Evolutionary conservation across 495 filamentous ascomycete species (phyloP).

Genomic region (Aspergillus saccharolyticus): DNA sequence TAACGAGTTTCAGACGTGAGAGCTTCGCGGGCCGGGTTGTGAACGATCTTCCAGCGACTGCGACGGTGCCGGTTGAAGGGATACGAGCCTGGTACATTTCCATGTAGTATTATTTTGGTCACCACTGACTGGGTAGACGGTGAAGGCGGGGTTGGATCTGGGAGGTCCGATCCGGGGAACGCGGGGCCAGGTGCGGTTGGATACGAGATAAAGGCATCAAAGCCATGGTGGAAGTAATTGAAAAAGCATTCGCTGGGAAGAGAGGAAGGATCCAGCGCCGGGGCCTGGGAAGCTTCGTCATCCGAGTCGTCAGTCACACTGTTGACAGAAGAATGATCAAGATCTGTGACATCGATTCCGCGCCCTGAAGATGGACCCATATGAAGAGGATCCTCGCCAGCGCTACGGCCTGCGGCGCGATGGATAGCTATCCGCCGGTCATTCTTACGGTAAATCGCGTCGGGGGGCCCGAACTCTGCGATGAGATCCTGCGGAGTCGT

Average conservation of each 20-base stretch:
- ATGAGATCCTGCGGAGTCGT: conserved; percentile 89
- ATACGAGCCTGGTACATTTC: conserved; percentile 92
- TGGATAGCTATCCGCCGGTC: conserved; percentile 91
- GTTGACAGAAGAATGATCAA: conserved; percentile 77
- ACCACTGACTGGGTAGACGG: conserved; percentile 63
- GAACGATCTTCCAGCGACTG: conserved; percentile 77
- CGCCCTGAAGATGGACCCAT: conserved; percentile 41
- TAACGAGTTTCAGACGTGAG: conserved; percentile 77
- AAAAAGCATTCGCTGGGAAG: conserved; percentile 75
- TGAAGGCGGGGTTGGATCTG: conserved; percentile 34
- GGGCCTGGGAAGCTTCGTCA: conserved; percentile 44
- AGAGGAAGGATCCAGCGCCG: conserved; percentile 33
- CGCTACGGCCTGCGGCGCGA: conserved; percentile 36
- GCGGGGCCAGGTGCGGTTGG: conserved; percentile 62
- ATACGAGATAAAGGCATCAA: conserved; percentile 87
- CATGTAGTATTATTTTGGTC: conserved; percentile 86
- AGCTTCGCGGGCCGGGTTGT: conserved; percentile 26
- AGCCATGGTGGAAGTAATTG: conserved; percentile 93
- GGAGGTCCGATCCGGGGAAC: conserved; percentile 44
- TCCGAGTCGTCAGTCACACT: conserved; percentile 74
- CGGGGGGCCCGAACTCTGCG: conserved; percentile 86
- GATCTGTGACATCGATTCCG: conserved; percentile 52
- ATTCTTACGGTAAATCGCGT: conserved; percentile 89
- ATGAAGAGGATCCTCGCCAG: conserved; percentile 37
- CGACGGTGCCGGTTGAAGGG: conserved; percentile 92